Conservation (phyloP, 163 green algal genomes). For the Scenedesmus sp. region DNA sequence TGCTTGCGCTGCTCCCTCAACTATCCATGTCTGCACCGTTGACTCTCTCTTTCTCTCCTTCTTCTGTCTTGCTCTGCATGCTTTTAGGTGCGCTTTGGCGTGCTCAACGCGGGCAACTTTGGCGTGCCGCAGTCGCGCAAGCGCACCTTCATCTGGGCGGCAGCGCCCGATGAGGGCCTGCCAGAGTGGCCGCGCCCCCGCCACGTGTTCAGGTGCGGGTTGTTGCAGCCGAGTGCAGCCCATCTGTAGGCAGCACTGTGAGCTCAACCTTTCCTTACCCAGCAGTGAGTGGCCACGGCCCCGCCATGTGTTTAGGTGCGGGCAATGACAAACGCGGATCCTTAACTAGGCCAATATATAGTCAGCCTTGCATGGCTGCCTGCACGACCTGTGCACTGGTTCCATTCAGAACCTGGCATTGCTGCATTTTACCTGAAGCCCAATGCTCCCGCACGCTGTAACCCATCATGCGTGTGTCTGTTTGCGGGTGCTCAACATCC, state of each 20-base stretch:
- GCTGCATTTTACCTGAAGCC: too few relatives aligned
- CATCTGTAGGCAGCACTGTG: neutral
- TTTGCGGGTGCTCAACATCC: neutral
- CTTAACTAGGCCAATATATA: neutral
- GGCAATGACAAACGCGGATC: too few relatives aligned
- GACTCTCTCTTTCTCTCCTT: too few relatives aligned
- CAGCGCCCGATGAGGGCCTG: constrained; percentile 86
- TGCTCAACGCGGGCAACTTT: constrained; percentile 97
- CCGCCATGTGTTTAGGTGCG: neutral
- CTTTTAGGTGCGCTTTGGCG: constrained; percentile 93
- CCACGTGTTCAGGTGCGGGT: constrained; percentile 84
- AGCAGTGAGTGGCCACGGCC: too few relatives aligned
- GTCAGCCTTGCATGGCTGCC: neutral
- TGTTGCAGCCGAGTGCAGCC: neutral
- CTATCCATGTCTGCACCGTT: neutral
- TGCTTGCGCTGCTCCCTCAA: neutral
- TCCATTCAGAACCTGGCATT: too few relatives aligned
- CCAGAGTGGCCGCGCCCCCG: constrained; percentile 89
- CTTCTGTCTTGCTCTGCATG: too few relatives aligned
- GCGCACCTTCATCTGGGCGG: constrained; percentile 97
- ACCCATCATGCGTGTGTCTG: neutral
- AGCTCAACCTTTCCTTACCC: too few relatives aligned
- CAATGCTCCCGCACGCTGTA: neutral
- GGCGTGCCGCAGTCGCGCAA: constrained; percentile 96
- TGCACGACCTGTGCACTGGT: neutral